These are phyloP conservation scores for Sarocladium brachiariae DNA, from an alignment of 2,329 filamentous ascomycete species.

Conservation along the genomic window DNA sequence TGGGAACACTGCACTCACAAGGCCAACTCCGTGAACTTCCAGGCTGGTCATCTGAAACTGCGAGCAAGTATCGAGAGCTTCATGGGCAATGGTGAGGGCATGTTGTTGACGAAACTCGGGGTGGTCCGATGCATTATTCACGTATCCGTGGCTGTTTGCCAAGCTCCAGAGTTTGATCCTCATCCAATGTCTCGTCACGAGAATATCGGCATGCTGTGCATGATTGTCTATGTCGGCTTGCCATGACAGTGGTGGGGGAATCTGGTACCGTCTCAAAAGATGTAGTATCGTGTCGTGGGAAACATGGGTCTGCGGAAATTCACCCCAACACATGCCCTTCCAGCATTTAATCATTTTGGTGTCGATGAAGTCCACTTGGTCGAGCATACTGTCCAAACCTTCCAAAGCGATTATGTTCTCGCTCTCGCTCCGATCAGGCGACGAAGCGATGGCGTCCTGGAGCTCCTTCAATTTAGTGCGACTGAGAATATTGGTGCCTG, in stretches of 20 bases:
- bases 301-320: background rate
- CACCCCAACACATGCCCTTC: background rate
- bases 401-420: constrained; percentile 3
- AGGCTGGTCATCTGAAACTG: constrained; percentile 5
- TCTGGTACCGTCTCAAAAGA: background rate
- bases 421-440: background rate
- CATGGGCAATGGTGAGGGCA: background rate
- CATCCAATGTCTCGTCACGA: background rate
- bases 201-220: constrained; percentile 5
- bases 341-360: constrained; percentile 4
- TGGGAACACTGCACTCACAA: background rate
- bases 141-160: background rate
- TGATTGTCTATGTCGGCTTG: background rate
- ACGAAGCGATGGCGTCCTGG: background rate
- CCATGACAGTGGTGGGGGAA: background rate
- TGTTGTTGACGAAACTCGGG: background rate
- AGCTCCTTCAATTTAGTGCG: background rate
- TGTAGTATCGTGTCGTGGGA: background rate
- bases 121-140: background rate
- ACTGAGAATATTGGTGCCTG: background rate
- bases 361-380: constrained; percentile 5
- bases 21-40: background rate
- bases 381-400: background rate
- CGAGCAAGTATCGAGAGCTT: constrained; percentile 5
- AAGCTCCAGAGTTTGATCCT: constrained; percentile 4